phyloP scores from a whole-genome alignment of 345 rosid species.

The Leavenworthia alabamica region DNA sequence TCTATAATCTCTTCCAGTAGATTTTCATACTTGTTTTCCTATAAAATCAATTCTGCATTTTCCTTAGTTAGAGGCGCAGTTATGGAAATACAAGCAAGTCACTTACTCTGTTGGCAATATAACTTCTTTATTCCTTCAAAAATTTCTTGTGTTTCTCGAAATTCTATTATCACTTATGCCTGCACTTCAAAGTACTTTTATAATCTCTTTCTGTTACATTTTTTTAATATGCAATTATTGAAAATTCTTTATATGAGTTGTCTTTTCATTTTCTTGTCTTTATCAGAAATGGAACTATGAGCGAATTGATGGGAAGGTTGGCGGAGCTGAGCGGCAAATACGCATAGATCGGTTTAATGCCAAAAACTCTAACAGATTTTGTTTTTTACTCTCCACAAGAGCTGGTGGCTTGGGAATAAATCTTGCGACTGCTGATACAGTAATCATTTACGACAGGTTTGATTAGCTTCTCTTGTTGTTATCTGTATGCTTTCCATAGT shows the following conservation, averaged over 20 bases:
- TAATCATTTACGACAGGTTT: conserved; percentile 95
- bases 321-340: conserved; percentile 97
- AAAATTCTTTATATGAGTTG: no score
- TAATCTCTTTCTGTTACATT: background rate
- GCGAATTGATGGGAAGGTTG: conserved; percentile 98
- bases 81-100: background rate
- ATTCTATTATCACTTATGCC: background rate
- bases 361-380: conserved; percentile 82
- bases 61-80: background rate
- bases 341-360: conserved; percentile 97
- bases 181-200: conserved; percentile 5
- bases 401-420: conserved; percentile 99
- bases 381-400: conserved; percentile 96
- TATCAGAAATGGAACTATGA: conserved; percentile 84
- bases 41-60: background rate
- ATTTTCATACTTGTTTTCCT: no score
- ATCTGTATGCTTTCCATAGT: background rate
- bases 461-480: conserved; percentile 5
- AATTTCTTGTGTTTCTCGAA: background rate
- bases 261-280: conserved; percentile 8
- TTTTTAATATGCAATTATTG: background rate
- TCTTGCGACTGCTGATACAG: conserved; percentile 99
- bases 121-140: background rate
- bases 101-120: background rate
- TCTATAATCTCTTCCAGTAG: background rate